Evolutionary conservation across 2,329 filamentous ascomycete species (phyloP), one percentile per base, ranked within the genome.

Genomic region (Fusarium metavorans): DNA sequence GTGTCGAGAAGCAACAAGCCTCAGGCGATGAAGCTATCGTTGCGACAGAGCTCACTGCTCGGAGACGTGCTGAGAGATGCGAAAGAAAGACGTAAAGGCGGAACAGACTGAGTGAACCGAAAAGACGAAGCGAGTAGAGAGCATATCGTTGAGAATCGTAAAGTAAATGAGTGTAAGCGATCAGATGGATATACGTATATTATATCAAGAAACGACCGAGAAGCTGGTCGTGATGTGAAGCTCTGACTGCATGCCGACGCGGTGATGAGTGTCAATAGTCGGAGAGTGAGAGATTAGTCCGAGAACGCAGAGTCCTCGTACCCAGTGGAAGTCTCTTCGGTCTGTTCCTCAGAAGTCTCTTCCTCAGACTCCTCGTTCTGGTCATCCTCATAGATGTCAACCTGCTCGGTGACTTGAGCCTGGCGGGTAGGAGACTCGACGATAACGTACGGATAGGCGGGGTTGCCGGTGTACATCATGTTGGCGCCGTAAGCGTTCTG

Each of bases 351-450:
- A 57, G 43, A 58, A 9, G 16, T 48, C 45, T 70, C 43, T 41
- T 70, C 59, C 6, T 62, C 32, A 16, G 61, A 48, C 25, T 73
- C 65, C 14, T 37, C 14, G 5, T n/a, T 16, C 54, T 41, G 41
- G 23, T 13, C 23, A 13, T 50, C n/a, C 50, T 35, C 45, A n/a
- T 61, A 30, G 5, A 14, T 20, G 11, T 56, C 37, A 9, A 11
- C 56, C 35, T 59, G 56, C n/a, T 65, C 52, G 43, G 27, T 37
- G 30, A 66, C 16, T 23, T 69, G 27, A 5, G 37, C 30, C 50
- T 48, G 52, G n/a, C 18, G 52, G 32, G 16, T 23, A 30, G 45
- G 45, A 6, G 45, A 50, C 45, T 50, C 25, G 45, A 50, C 45
- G 2, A 16, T 16, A 18, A 50, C 25, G 32, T 16, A 56, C 0